Conservation (phyloP, 2,329 filamentous ascomycete genomes). For the Aspergillus costaricaensis region DNA sequence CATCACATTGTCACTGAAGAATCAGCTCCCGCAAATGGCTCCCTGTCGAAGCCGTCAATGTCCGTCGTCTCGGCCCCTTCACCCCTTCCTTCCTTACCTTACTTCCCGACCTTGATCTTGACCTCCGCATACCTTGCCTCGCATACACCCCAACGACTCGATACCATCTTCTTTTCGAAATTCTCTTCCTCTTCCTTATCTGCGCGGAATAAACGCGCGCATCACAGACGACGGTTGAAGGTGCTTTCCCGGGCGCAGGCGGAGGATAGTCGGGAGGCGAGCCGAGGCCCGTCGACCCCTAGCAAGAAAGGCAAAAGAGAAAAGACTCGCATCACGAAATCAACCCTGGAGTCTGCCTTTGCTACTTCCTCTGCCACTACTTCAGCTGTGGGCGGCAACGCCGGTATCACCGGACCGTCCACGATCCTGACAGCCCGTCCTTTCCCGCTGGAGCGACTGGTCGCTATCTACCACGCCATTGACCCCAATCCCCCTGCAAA, state of each 20-base stretch:
- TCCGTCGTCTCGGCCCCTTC: constrained; percentile 30
- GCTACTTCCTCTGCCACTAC: constrained; percentile 42
- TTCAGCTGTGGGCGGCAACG: constrained; percentile 32
- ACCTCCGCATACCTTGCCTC: constrained; percentile 52
- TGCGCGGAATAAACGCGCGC: constrained; percentile 47
- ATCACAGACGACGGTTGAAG: constrained; percentile 45
- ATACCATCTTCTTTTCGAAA: constrained; percentile 54
- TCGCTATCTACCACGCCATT: constrained; percentile 52
- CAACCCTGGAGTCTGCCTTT: constrained; percentile 43
- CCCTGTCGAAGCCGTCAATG: constrained; percentile 21
- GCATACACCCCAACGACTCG: constrained; percentile 49
- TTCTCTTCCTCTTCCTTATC: constrained; percentile 48
- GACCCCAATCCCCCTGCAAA: constrained; percentile 48
- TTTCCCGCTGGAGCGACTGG: constrained; percentile 49
- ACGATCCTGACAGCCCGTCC: constrained; percentile 45
- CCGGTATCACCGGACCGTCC: constrained; percentile 39
- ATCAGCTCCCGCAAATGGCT: constrained; percentile 15
- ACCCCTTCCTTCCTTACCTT: constrained; percentile 44
- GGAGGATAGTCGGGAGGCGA: constrained; percentile 35
- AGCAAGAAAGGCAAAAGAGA: constrained; percentile 38
- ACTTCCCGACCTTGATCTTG: constrained; percentile 50
- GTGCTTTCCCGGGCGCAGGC: constrained; percentile 42
- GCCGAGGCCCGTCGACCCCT: constrained; percentile 32
- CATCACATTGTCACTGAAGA: constrained; percentile 43
- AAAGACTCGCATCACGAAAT: constrained; percentile 45